These are phyloP conservation scores for Trichosphaerium sp. DNA, from an alignment of 78 protist species.

Conservation along the genomic window DNA sequence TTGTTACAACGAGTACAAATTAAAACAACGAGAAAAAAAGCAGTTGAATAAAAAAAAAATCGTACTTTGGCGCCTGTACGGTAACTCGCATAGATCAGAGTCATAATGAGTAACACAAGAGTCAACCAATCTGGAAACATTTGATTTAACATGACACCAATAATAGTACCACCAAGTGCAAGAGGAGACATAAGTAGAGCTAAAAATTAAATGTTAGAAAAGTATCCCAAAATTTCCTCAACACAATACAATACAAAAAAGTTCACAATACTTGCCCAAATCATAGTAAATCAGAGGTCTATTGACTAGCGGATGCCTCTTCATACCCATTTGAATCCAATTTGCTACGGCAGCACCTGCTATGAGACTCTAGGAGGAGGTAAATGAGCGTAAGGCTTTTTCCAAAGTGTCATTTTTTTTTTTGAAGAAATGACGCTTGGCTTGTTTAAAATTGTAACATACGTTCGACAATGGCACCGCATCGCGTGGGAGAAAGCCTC, in stretches of 20 bases:
- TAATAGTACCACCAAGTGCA: slow-evolving; percentile 26
- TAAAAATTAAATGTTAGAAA: slow-evolving; percentile 4
- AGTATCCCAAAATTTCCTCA: too few species aligned
- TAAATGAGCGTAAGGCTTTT: not conserved
- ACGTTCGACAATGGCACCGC: slow-evolving; percentile 32
- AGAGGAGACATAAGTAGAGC: slow-evolving; percentile 33
- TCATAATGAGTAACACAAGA: slow-evolving; percentile 12
- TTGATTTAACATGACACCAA: slow-evolving; percentile 28
- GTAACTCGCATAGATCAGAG: slow-evolving; percentile 1
- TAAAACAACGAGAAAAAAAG: too few species aligned
- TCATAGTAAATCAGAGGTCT: slow-evolving; percentile 32
- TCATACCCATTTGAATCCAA: slow-evolving; percentile 32
- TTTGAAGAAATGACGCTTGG: too few species aligned
- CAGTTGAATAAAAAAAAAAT: too few species aligned
- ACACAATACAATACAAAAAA: too few species aligned
- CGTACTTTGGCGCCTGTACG: slow-evolving; percentile 24
- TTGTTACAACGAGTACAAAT: too few species aligned
- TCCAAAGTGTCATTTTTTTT: not conserved
- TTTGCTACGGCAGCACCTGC: slow-evolving; percentile 42
- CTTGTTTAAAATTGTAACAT: too few species aligned
- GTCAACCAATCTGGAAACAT: slow-evolving; percentile 20
- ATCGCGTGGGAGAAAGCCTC: slow-evolving; percentile 18
- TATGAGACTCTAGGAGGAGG: slow-evolving; percentile 11
- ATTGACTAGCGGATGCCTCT: slow-evolving; percentile 29
- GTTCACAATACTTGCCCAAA: too few species aligned